phyloP scores from a whole-genome alignment of 225 moss, liverwort and hornwort genomes.

The Pleurozium schreberi region DNA sequence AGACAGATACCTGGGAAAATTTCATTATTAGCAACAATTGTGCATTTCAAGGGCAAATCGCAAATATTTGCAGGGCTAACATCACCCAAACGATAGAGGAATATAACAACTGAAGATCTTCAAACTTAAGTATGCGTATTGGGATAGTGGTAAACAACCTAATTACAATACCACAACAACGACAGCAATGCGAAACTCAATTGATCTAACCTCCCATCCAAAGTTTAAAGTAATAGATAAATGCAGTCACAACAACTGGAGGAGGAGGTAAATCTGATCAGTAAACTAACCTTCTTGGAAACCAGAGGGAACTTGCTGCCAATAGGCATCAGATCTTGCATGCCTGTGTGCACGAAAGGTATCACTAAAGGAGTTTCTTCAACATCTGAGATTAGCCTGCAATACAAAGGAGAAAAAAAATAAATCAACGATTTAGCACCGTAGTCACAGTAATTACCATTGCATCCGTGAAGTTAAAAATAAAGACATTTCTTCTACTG shows the following conservation, averaged over 20 bases:
- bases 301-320: constrained; percentile 76
- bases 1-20: constrained; percentile 49
- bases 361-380: constrained; percentile 64
- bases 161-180: background rate
- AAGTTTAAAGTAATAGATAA: background rate
- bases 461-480: background rate
- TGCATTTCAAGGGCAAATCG: background rate
- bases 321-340: constrained; percentile 91
- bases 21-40: background rate
- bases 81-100: background rate
- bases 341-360: constrained; percentile 87
- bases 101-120: background rate
- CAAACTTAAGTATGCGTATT: background rate
- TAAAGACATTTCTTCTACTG: background rate
- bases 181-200: background rate
- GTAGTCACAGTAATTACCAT: background rate
- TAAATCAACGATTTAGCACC: background rate
- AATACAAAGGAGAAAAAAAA: background rate
- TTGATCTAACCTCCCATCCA: background rate
- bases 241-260: background rate
- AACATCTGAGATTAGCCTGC: constrained; percentile 75
- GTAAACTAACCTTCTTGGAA: constrained; percentile 52
- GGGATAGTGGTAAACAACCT: background rate
- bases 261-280: background rate
- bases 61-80: background rate